These are phyloP conservation scores for Viridothelium virens DNA, from an alignment of 495 filamentous ascomycete genomes.

Conservation along the genomic window DNA sequence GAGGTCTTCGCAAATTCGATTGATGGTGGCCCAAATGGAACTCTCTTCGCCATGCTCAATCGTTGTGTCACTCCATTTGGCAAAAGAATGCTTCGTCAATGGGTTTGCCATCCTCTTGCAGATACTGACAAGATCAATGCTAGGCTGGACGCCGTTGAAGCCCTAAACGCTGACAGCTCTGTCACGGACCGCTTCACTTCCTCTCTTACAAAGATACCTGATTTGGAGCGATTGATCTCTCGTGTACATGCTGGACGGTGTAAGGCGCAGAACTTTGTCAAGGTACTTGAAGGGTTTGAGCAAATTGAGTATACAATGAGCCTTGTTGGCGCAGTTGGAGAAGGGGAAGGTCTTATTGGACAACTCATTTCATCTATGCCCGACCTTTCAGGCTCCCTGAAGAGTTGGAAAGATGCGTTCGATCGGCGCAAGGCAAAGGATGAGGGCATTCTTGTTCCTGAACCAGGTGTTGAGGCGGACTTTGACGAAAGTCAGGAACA, in stretches of 20 bases:
- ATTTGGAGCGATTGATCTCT: slow-evolving; percentile 89
- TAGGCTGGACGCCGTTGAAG: slow-evolving; percentile 90
- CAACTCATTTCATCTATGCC: slow-evolving; percentile 80
- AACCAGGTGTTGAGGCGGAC: slow-evolving; percentile 82
- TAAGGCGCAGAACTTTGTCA: slow-evolving; percentile 82
- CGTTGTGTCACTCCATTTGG: slow-evolving; percentile 94
- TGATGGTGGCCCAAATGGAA: slow-evolving; percentile 77
- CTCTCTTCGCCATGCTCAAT: slow-evolving; percentile 83
- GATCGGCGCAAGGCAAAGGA: slow-evolving; percentile 74
- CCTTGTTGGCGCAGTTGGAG: slow-evolving; percentile 60
- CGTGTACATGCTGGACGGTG: slow-evolving; percentile 86
- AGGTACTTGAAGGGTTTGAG: slow-evolving; percentile 94
- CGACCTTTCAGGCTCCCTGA: slow-evolving; percentile 61
- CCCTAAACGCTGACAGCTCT: slow-evolving; percentile 71
- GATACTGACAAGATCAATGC: slow-evolving; percentile 84
- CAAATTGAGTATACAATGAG: slow-evolving; percentile 89
- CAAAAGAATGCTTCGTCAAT: slow-evolving; percentile 92
- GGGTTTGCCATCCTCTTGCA: slow-evolving; percentile 93
- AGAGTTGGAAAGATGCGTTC: slow-evolving; percentile 88
- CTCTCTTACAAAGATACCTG: slow-evolving; percentile 81
- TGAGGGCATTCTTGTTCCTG: slow-evolving; percentile 70
- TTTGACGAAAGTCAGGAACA: slow-evolving; percentile 80
- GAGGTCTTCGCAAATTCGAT: slow-evolving; percentile 94
- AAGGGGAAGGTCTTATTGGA: slow-evolving; percentile 73
- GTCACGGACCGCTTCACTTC: slow-evolving; percentile 76